A percentile compares a stretch with the other conserved stretches of the same genome.
phyloP scores from a whole-genome alignment of 2,329 filamentous ascomycete genomes.

The Xylariaceae sp. region DNA sequence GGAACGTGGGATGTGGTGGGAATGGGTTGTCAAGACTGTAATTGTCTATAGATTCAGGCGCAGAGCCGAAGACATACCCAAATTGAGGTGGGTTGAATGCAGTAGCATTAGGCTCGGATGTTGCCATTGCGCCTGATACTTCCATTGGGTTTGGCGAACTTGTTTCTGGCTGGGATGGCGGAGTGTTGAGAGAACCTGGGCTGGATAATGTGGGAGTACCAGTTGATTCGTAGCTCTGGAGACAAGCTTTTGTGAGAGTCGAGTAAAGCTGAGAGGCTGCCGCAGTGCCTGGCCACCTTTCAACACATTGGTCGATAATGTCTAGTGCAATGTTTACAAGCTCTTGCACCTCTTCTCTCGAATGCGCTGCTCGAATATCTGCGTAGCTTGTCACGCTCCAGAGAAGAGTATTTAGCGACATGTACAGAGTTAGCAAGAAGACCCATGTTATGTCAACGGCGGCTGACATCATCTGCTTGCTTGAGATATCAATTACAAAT shows the following conservation, averaged over 20 bases:
- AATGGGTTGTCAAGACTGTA: slow-evolving; percentile 52
- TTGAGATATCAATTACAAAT: slow-evolving; percentile 81
- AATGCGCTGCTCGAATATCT: slow-evolving; percentile 76
- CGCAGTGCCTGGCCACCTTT: slow-evolving; percentile 89
- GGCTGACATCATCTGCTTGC: slow-evolving; percentile 76
- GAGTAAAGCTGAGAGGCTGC: slow-evolving; percentile 84
- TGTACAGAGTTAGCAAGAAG: slow-evolving; percentile 87
- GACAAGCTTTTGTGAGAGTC: slow-evolving; percentile 83
- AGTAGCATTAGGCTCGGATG: slow-evolving; percentile 42
- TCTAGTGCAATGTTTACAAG: slow-evolving; percentile 78
- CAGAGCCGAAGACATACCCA: slow-evolving; percentile 63
- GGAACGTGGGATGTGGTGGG: slow-evolving; percentile 60
- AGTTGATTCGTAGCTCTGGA: slow-evolving; percentile 81
- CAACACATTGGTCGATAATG: slow-evolving; percentile 78
- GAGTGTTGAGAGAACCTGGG: slow-evolving; percentile 47
- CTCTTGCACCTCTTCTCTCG: slow-evolving; percentile 75
- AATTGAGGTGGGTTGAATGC: slow-evolving; percentile 61
- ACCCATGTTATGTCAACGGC: slow-evolving; percentile 92
- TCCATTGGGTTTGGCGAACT: slow-evolving; percentile 54
- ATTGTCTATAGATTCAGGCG: slow-evolving; percentile 58
- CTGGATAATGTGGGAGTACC: slow-evolving; percentile 46
- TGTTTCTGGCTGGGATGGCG: slow-evolving; percentile 56
- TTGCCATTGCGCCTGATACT: slow-evolving; percentile 44
- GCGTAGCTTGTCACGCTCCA: slow-evolving; percentile 85
- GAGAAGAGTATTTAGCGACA: slow-evolving; percentile 87